phyloP scores from a whole-genome alignment of 345 rosid species.

The Carallia brachiata region DNA sequence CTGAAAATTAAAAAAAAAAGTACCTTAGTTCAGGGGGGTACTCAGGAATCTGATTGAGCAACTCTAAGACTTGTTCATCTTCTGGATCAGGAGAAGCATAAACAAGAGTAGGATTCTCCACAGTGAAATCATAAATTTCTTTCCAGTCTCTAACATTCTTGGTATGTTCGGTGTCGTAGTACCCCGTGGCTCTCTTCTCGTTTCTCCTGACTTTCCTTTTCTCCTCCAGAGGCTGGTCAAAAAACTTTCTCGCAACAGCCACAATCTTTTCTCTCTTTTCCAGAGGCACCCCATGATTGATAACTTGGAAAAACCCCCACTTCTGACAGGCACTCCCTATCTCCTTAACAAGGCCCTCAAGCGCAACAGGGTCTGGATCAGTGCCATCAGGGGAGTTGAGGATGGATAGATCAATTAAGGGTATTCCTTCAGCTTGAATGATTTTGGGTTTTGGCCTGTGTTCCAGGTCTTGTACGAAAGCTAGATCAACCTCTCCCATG shows the following conservation, averaged over 20 bases:
- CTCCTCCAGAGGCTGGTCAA: conserved; percentile 32
- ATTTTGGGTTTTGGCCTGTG: conserved; percentile 34
- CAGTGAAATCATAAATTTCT: conserved; percentile 38
- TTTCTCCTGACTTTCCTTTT: conserved; percentile 35
- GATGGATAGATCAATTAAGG: conserved; percentile 33
- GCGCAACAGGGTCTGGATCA: not conserved
- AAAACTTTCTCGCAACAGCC: conserved; percentile 25
- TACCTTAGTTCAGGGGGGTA: conserved; percentile 27
- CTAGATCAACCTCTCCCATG: conserved; percentile 28
- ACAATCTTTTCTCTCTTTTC: conserved; percentile 17
- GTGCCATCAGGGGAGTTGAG: not conserved
- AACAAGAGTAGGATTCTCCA: conserved; percentile 12
- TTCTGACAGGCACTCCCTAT: conserved; percentile 37
- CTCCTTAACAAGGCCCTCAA: conserved; percentile 25
- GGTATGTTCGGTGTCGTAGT: conserved; percentile 40
- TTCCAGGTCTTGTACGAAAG: conserved; percentile 34
- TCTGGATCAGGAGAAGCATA: conserved; percentile 27
- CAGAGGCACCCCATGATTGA: conserved; percentile 41
- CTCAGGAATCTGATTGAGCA: conserved; percentile 32
- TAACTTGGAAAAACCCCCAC: conserved; percentile 43
- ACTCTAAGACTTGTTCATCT: conserved; percentile 14
- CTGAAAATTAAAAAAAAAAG: not conserved
- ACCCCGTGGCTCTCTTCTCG: conserved; percentile 30
- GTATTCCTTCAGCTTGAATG: conserved; percentile 29
- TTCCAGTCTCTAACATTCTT: conserved; percentile 59